Evolutionary conservation across 1,284 basidiomycete genomes (phyloP).

Genomic region (Ustilago esculenta): DNA sequence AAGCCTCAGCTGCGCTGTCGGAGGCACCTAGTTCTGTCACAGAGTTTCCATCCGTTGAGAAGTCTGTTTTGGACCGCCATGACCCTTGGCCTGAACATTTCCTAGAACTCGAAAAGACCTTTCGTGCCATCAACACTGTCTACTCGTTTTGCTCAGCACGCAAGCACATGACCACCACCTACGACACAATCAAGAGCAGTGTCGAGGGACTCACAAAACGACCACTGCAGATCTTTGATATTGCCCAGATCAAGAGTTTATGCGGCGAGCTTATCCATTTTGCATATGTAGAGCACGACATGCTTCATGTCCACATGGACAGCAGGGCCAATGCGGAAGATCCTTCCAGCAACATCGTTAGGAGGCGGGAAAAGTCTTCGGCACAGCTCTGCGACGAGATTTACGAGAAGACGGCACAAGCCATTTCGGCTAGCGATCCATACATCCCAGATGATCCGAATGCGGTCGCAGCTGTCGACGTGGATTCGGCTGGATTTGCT

Average conservation of each 20-base stretch:
- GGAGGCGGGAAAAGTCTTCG: constrained; percentile 19
- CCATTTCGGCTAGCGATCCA: constrained; percentile 26
- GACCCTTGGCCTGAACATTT: constrained; percentile 68
- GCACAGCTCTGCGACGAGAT: constrained; percentile 38
- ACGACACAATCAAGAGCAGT: constrained; percentile 78
- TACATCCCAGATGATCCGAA: constrained; percentile 20
- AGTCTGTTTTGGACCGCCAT: constrained; percentile 31
- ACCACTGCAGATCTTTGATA: constrained; percentile 78
- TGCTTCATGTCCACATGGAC: constrained; percentile 74
- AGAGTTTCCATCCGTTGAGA: constrained; percentile 14
- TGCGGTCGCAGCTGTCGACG: constrained; percentile 1
- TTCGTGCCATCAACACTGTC: constrained; percentile 86
- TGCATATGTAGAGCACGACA: constrained; percentile 78
- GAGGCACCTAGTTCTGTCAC: constrained; percentile 21
- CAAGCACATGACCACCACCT: constrained; percentile 83
- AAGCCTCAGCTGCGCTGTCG: constrained; percentile 26
- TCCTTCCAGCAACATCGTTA: constrained; percentile 34
- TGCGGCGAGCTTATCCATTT: constrained; percentile 83
- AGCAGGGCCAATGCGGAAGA: constrained; percentile 35
- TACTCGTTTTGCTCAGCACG: constrained; percentile 85
- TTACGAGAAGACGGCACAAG: constrained; percentile 39
- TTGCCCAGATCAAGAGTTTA: constrained; percentile 88
- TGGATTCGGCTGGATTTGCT: constrained; percentile 32
- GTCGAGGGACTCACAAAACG: constrained; percentile 81
- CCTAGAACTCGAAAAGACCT: constrained; percentile 67